phyloP scores from a whole-genome alignment of 2,329 filamentous ascomycete genomes.

The Tolypocladium endophyticum region DNA sequence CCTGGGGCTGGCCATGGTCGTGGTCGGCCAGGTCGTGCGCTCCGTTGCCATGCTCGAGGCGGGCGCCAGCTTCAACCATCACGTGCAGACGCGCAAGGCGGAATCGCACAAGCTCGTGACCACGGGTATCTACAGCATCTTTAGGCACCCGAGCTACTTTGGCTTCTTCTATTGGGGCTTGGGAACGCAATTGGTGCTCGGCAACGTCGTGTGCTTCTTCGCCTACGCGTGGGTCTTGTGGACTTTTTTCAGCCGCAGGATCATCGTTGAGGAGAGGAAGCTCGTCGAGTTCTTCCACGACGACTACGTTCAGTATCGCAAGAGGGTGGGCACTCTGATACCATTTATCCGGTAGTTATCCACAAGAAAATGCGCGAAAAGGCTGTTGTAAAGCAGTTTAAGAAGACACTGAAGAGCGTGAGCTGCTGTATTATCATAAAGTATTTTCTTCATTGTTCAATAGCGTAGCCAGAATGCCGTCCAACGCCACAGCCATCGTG shows the following conservation, averaged over 20 bases:
- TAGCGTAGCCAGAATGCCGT: background rate
- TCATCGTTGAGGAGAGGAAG: conserved; percentile 67
- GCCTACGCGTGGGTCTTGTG: conserved; percentile 69
- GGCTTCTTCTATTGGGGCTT: conserved; percentile 98
- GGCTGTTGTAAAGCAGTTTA: background rate
- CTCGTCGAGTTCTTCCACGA: conserved; percentile 74
- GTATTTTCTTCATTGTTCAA: background rate
- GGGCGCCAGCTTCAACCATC: conserved; percentile 84
- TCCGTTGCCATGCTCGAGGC: conserved; percentile 84
- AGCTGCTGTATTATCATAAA: background rate
- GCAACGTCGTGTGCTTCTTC: conserved; percentile 69
- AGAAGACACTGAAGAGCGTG: background rate
- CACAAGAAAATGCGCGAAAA: too few species aligned
- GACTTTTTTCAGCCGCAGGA: conserved; percentile 71
- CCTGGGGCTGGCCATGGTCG: conserved; percentile 53
- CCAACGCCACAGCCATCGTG: background rate
- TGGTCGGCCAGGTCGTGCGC: conserved; percentile 63
- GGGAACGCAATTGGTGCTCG: conserved; percentile 85
- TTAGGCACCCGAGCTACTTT: conserved; percentile 90
- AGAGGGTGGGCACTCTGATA: conserved; percentile 64
- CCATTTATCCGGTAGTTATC: conserved; percentile 44
- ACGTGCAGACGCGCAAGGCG: conserved; percentile 61
- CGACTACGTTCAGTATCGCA: conserved; percentile 67
- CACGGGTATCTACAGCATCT: conserved; percentile 61
- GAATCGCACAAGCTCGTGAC: conserved; percentile 72